Evolutionary conservation across 2,329 filamentous ascomycete species (phyloP).

Genomic region (Scortechinia acanthostroma): DNA sequence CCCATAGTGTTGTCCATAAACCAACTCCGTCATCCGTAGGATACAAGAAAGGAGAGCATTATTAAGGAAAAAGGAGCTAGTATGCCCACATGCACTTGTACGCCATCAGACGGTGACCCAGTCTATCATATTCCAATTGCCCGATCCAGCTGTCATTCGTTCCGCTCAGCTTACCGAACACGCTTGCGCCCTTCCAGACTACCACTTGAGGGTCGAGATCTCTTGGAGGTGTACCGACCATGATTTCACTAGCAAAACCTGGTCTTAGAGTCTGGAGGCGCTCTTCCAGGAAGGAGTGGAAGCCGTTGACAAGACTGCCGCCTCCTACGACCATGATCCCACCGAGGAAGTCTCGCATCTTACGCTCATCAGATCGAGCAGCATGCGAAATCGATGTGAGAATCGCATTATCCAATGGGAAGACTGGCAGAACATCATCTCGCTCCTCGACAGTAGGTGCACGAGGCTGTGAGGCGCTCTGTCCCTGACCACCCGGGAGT

Average conservation of each 20-base stretch:
- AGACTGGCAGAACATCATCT: conserved; percentile 56
- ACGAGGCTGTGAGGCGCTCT: conserved; percentile 22
- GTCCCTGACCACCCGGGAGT: conserved; percentile 10
- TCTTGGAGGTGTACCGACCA: conserved; percentile 42
- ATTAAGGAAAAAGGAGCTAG: not conserved
- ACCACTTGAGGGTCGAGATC: conserved; percentile 69
- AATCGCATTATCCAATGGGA: conserved; percentile 63
- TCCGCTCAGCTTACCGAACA: conserved; percentile 53
- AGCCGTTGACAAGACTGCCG: conserved; percentile 49
- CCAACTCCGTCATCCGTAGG: not conserved
- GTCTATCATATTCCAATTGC: conserved; percentile 50
- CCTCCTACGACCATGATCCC: conserved; percentile 63
- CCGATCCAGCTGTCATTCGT: conserved; percentile 53
- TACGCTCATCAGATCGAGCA: conserved; percentile 59
- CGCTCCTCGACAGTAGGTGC: conserved; percentile 32
- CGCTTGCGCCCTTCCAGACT: conserved; percentile 69
- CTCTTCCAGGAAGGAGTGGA: conserved; percentile 58
- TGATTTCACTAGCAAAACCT: conserved; percentile 17
- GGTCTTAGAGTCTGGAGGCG: conserved; percentile 38
- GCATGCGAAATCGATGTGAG: conserved; percentile 60
- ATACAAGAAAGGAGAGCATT: not conserved
- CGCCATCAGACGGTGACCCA: conserved; percentile 50
- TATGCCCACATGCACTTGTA: conserved; percentile 54
- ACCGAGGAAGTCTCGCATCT: conserved; percentile 61
- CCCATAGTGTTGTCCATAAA: not conserved